Evolutionary conservation across 192 early-diverging fungal species (phyloP), one percentile per base, ranked within the genome.

Genomic region (Coemansia sp.): DNA sequence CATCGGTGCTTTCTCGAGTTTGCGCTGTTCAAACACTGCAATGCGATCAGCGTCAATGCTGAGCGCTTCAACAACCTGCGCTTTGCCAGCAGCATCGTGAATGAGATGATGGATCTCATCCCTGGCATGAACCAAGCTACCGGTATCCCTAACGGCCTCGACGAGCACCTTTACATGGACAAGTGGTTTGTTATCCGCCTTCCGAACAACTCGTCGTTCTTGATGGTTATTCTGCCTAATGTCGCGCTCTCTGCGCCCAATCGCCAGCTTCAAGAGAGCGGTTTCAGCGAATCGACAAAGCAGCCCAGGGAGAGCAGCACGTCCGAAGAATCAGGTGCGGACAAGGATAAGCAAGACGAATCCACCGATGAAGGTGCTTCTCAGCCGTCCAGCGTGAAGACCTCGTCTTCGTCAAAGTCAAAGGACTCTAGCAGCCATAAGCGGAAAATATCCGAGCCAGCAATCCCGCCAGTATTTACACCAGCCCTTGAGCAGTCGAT

Each of bases 151-250:
- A 82, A 82, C 33, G 80, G 61, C 36, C 75, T 82, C 14, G 80
- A 82, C 56, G 63, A 62, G 43, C 71, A 82, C 41, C 45, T 78
- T 17, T 82, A 71, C 49, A 61, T 77, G 65, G 80, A 82, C 61
- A 82, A 82, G 55, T 82, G 80, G 80, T 82, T 69, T 61, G 80
- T 77, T 10, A 63, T 67, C 43, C 75, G 80, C 17, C 69, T 82
- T 20, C 71, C 67, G 34, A 82, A 82, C 62, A 82, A 74, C 63
- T 59, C 65, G 32, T 77, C 80, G 52, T 82, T 82, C 62, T 35
- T 82, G 65, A 77, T 77, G 75, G 72, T 82, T 20, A 68, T 76
- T 14, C 8, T 82, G 41, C 80, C 80, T n/a, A 76, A 82, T 38
- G 64, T 74, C 34, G 64, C 71, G 23, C 66, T 76, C 23, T 68